Evolutionary conservation across 768 basidiomycete genomes (phyloP).

Genomic region (Psilocybe cubensis): DNA sequence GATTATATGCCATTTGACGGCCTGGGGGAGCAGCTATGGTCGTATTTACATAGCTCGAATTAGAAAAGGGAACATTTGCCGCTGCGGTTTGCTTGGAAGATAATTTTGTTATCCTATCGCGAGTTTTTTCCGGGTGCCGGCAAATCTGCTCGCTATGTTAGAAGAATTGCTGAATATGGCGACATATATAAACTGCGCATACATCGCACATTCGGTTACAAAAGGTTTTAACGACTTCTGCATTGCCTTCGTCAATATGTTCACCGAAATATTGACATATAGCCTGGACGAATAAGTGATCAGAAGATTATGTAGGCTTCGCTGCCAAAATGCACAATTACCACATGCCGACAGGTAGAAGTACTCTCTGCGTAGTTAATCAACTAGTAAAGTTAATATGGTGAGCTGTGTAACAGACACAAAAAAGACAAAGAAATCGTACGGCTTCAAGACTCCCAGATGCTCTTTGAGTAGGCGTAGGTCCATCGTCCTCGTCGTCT

Average conservation of each 20-base stretch:
- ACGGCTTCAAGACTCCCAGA: constrained; percentile 68
- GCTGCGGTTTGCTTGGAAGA: constrained; percentile 39
- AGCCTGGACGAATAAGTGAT: constrained; percentile 40
- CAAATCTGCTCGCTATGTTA: constrained; percentile 56
- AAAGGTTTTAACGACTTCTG: constrained; percentile 47
- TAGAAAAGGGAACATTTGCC: constrained; percentile 22
- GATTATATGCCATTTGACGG: constrained; percentile 9
- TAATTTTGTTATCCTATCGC: constrained; percentile 50
- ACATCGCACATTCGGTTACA: constrained; percentile 87
- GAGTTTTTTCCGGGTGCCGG: constrained; percentile 74
- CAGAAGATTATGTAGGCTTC: not conserved
- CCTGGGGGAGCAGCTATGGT: constrained; percentile 1
- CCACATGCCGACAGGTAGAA: constrained; percentile 70
- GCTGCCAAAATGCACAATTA: constrained; percentile 33
- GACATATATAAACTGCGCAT: constrained; percentile 21
- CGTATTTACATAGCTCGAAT: constrained; percentile 1
- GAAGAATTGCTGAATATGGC: not conserved
- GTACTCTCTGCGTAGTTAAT: constrained; percentile 61
- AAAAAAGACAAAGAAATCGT: constrained; percentile 17
- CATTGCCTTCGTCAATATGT: constrained; percentile 51
- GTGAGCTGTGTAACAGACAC: not conserved
- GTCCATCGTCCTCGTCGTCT: constrained; percentile 49
- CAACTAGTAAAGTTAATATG: constrained; percentile 25
- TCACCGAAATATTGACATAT: constrained; percentile 88
- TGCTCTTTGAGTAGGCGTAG: constrained; percentile 70